Evolutionary conservation across 129 eudicot species (phyloP).

Genomic region (Centrapalus pauciflorus): DNA sequence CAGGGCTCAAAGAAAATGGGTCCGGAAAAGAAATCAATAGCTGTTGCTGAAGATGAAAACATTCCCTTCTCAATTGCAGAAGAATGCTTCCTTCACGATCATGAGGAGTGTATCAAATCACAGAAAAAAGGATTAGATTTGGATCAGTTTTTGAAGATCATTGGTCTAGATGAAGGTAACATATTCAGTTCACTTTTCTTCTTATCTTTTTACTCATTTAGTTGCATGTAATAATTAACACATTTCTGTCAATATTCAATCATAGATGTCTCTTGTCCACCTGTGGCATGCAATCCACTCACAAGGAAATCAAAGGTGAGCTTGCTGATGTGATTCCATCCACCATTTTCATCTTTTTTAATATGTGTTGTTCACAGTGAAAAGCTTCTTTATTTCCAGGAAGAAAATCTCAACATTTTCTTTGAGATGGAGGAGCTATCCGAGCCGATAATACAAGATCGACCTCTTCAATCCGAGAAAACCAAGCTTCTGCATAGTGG

Average conservation of each 20-base stretch:
- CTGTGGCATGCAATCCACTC: neutral
- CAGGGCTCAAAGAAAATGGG: constrained; percentile 27
- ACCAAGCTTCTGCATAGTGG: no score
- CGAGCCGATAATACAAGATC: constrained; percentile 18
- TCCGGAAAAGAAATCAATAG: constrained; percentile 30
- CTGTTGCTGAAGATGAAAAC: constrained; percentile 25
- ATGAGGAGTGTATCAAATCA: constrained; percentile 53
- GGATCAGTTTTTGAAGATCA: constrained; percentile 40
- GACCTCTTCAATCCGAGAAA: neutral
- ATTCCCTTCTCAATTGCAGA: constrained; percentile 26
- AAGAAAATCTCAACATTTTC: constrained; percentile 13
- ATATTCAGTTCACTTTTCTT: neutral
- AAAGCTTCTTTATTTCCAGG: constrained; percentile 6
- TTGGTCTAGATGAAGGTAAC: constrained; percentile 49
- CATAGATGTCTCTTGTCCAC: constrained; percentile 9
- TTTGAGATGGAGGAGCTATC: constrained; percentile 41
- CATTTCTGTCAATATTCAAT: constrained; percentile 5
- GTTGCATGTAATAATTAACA: neutral
- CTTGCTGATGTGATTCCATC: neutral
- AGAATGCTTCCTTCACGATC: constrained; percentile 65
- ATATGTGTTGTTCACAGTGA: neutral
- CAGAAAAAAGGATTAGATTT: constrained; percentile 28
- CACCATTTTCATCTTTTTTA: neutral
- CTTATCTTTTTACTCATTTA: neutral
- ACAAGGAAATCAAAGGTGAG: constrained; percentile 2